Evolutionary conservation across 2,329 filamentous ascomycete genomes (phyloP), one percentile per base, ranked within the genome.

Genomic region (Trichoderma sp.): DNA sequence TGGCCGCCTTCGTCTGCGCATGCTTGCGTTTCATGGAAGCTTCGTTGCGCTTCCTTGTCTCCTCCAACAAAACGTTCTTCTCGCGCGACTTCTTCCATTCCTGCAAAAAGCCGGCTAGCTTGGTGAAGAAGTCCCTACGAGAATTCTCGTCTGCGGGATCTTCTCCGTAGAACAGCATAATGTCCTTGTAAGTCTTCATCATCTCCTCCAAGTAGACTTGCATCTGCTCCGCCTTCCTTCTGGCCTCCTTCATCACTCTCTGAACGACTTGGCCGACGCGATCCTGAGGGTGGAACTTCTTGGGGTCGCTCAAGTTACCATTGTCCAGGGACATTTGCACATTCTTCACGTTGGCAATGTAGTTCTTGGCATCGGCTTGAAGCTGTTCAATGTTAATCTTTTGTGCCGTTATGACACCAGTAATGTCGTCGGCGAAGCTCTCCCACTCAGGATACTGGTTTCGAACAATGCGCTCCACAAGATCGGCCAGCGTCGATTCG

Each of bases 371-470:
- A 80, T 99, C 96, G 23, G 88, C 82, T 76, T 94, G 92, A 70
- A 99, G 87, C 82, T 97, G 93, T 81, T 98, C 96, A 68, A 98
- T 93, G 79, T 97, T 98, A 82, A 98, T 88, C 85, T 98, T 98
- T 79, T 97, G 93, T 30, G 89, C 89, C 20, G 87, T 84, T 57
- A 96, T 83, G 43, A 98, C 94, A 26, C 92, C 92, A 26, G 83
- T 83, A 75, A 99, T 97, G 78, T 99, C 95, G 11, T 93, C 90
- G 20, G 90, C 86, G 81, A 98, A 98, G 39, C 87, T 87, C 81
- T 98, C 95, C 93, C 95, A 98, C 81, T 98, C 93, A 3, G 95
- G 93, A 76, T 98, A 99, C 80, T 98, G 95, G 79, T 94, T 96
- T 74, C 96, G 92, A 71, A 98, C 95, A 76, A 98, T 97, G 76